phyloP scores from a whole-genome alignment of 495 filamentous ascomycete genomes.

The Xylaria nigripes region DNA sequence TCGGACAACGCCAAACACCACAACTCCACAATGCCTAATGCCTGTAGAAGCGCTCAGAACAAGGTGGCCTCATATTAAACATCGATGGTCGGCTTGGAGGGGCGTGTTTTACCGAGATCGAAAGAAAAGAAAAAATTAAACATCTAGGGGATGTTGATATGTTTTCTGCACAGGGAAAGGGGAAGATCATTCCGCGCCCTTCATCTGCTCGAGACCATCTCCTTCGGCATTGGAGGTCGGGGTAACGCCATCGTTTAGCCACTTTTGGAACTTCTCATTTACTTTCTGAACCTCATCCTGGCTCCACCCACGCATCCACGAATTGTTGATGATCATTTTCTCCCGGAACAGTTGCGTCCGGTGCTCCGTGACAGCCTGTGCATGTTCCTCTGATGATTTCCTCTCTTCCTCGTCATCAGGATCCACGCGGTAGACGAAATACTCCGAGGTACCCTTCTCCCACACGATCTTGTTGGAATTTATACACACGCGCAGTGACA shows the following conservation, averaged over 20 bases:
- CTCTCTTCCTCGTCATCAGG: constrained; percentile 23
- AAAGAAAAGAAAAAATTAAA: not conserved
- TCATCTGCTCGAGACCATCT: constrained; percentile 20
- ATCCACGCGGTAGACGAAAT: constrained; percentile 39
- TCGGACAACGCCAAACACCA: not conserved
- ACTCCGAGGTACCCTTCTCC: constrained; percentile 55
- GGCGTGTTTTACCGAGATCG: not conserved
- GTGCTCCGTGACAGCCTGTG: constrained; percentile 45
- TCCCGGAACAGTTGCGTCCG: constrained; percentile 58
- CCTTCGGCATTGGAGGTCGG: constrained; percentile 8
- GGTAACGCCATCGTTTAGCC: constrained; percentile 34
- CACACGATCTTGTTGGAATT: constrained; percentile 77
- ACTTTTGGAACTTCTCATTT: constrained; percentile 53
- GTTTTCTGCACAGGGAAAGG: not conserved
- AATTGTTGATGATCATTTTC: constrained; percentile 64
- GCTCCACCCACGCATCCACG: constrained; percentile 64
- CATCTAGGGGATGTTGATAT: not conserved
- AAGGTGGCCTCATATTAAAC: not conserved
- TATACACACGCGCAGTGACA: constrained; percentile 70
- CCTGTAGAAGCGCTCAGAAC: not conserved
- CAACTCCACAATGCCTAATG: not conserved
- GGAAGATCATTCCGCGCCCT: constrained; percentile 14
- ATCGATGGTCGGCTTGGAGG: not conserved
- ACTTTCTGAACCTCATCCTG: constrained; percentile 63
- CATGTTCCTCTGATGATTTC: constrained; percentile 37